phyloP scores from a whole-genome alignment of 2,329 filamentous ascomycete species.

The Dryadomyces quercivorus region DNA sequence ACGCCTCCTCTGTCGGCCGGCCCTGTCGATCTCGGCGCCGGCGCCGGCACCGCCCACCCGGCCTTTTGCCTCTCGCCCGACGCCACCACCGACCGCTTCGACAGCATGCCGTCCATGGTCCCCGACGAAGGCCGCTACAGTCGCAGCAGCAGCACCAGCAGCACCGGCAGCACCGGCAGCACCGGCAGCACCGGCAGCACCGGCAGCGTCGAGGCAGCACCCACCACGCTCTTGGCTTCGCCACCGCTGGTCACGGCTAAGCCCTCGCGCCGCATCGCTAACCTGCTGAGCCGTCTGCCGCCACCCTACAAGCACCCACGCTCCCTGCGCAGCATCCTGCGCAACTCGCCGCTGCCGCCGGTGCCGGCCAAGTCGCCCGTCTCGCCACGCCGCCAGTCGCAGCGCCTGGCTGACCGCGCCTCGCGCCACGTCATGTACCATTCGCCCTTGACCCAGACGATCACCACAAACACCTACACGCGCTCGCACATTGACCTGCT shows the following conservation, averaged over 20 bases:
- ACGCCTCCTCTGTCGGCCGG: conserved; percentile 46
- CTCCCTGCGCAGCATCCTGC: conserved; percentile 49
- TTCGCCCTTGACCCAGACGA: conserved; percentile 50
- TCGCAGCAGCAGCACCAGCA: neutral
- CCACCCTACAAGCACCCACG: conserved; percentile 48
- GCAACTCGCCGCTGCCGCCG: conserved; percentile 52
- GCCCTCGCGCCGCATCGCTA: conserved; percentile 16
- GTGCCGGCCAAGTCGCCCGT: conserved; percentile 34
- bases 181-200: neutral
- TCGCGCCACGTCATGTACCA: conserved; percentile 48
- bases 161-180: neutral
- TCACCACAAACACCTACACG: conserved; percentile 49
- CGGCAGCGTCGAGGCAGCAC: neutral
- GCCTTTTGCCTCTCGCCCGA: conserved; percentile 32
- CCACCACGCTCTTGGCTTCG: no score
- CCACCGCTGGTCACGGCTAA: neutral
- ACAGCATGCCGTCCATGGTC: neutral
- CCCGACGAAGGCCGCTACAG: neutral
- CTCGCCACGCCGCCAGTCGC: conserved; percentile 41
- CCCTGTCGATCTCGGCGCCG: conserved; percentile 26
- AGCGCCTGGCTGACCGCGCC: conserved; percentile 40
- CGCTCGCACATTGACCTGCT: conserved; percentile 53
- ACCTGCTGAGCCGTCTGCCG: conserved; percentile 14
- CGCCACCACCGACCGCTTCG: conserved; percentile 6
- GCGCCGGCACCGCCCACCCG: conserved; percentile 8